Percentiles rank a stretch among this genome's conserved stretches.
Conservation (phyloP, 345 rosid genomes). For the Bruguiera sexangula region DNA sequence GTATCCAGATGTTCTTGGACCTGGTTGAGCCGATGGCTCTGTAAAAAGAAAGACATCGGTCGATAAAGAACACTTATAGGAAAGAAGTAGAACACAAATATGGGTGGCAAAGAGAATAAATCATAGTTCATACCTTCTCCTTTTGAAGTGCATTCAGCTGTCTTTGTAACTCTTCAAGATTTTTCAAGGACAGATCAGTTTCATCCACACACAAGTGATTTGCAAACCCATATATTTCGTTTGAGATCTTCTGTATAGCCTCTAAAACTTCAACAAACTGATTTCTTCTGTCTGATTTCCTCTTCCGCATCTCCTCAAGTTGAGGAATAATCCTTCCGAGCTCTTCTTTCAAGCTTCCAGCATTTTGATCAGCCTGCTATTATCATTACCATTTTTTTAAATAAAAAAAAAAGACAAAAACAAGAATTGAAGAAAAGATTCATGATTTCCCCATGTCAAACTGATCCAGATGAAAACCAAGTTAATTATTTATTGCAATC, state of each 20-base stretch:
- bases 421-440: background rate
- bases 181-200: constrained; percentile 49
- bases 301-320: constrained; percentile 82
- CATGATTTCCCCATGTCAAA: background rate
- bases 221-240: constrained; percentile 54
- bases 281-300: constrained; percentile 70
- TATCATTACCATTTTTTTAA: background rate
- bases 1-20: constrained; percentile 40
- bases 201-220: constrained; percentile 49
- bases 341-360: constrained; percentile 83
- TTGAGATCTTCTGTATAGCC: constrained; percentile 46
- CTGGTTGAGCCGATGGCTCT: constrained; percentile 48
- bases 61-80: background rate
- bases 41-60: constrained; percentile 7
- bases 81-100: background rate
- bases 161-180: constrained; percentile 45
- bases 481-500: no score
- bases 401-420: background rate
- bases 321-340: constrained; percentile 67
- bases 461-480: no score
- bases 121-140: constrained; percentile 47
- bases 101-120: constrained; percentile 1
- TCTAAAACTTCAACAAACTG: constrained; percentile 66
- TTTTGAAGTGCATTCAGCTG: constrained; percentile 45
- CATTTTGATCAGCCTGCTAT: constrained; percentile 67